These are phyloP conservation scores for Verticillium albo-atrum DNA, from an alignment of 2,329 filamentous ascomycete genomes.

Conservation along the genomic window DNA sequence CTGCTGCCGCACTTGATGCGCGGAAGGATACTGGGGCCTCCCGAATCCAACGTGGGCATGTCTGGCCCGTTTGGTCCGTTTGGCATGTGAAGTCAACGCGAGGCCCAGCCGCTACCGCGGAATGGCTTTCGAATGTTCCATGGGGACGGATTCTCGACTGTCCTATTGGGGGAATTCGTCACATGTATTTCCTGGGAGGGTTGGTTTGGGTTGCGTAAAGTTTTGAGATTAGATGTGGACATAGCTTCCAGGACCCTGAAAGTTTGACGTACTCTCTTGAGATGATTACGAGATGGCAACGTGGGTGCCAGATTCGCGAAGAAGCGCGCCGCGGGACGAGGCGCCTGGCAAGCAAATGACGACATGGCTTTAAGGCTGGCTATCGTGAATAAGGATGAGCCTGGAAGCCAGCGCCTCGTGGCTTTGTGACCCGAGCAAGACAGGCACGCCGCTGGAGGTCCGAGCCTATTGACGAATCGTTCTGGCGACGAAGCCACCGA, in stretches of 20 bases:
- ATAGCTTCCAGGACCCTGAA: background rate
- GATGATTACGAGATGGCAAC: background rate
- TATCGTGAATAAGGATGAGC: too few relatives aligned
- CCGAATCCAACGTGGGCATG: background rate
- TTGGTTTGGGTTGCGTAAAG: background rate
- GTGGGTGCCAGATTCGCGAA: background rate
- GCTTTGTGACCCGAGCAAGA: background rate
- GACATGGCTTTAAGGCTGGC: background rate
- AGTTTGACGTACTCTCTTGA: background rate
- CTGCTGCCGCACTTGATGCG: background rate
- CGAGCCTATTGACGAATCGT: background rate
- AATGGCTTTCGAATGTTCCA: background rate
- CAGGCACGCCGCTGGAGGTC: background rate
- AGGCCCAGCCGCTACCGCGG: too few relatives aligned
- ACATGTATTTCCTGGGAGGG: background rate
- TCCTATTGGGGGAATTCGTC: background rate
- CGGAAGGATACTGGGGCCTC: background rate
- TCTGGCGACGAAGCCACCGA: background rate
- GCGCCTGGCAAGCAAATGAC: background rate
- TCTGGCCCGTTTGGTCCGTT: too few relatives aligned
- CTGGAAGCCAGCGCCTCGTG: too few relatives aligned
- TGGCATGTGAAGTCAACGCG: background rate
- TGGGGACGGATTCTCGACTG: background rate
- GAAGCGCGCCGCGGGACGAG: background rate
- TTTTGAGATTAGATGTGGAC: background rate